Evolutionary conservation across 78 protist species (phyloP).

Genomic region (Dictyostelium citrinum): DNA sequence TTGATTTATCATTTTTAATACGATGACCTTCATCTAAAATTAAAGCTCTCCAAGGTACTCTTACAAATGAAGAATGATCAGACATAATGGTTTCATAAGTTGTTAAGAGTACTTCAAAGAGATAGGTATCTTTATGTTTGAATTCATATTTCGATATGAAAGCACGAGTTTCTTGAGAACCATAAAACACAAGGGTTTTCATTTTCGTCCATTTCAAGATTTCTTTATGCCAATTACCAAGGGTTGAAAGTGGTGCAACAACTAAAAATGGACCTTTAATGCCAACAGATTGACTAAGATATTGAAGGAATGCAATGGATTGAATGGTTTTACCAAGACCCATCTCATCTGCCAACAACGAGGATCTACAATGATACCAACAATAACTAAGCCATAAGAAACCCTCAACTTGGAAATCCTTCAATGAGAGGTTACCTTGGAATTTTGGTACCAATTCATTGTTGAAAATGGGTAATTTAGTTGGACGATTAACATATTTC

Average conservation of each 20-base stretch:
- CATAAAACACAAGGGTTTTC: constrained; percentile 86
- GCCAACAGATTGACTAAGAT: constrained; percentile 74
- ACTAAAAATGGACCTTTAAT: constrained; percentile 95
- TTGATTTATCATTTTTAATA: constrained; percentile 85
- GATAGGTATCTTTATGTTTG: neutral
- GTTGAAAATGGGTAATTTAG: constrained; percentile 29
- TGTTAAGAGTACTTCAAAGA: constrained; percentile 92
- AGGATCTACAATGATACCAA: constrained; percentile 89
- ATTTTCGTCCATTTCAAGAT: constrained; percentile 83
- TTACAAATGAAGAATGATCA: constrained; percentile 41
- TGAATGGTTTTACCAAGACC: constrained; percentile 98
- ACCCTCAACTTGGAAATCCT: constrained; percentile 93
- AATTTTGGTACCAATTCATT: constrained; percentile 28
- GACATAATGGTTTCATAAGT: constrained; percentile 92
- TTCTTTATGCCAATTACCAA: constrained; percentile 94
- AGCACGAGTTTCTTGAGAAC: constrained; percentile 82
- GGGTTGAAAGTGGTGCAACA: constrained; percentile 96
- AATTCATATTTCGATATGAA: constrained; percentile 75
- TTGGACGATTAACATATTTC: constrained; percentile 17
- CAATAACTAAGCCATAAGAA: constrained; percentile 71
- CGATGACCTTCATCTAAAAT: constrained; percentile 96
- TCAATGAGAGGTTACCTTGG: constrained; percentile 37
- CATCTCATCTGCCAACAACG: constrained; percentile 95
- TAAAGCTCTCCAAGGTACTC: constrained; percentile 85
- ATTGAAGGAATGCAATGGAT: constrained; percentile 87